These are phyloP conservation scores for Gnaphalium uliginosum DNA, from an alignment of 129 eudicot genomes.

Conservation along the genomic window DNA sequence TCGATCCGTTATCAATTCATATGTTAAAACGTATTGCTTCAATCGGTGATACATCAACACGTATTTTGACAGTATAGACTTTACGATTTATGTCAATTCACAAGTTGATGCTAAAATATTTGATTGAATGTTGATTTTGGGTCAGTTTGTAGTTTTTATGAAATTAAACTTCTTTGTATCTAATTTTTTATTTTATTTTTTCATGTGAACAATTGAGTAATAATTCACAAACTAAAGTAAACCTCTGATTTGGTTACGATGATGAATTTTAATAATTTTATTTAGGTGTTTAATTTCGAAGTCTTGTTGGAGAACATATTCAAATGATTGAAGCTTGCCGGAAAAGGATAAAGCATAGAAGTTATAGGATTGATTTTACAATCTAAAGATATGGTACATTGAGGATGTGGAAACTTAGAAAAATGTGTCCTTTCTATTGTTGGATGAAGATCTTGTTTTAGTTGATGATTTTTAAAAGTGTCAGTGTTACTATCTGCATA, in stretches of 20 bases:
- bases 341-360: background rate
- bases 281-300: no score
- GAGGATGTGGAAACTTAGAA: background rate
- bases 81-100: slow-evolving; percentile 2
- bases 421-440: background rate
- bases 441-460: background rate
- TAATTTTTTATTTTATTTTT: no score
- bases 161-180: background rate
- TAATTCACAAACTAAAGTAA: no score
- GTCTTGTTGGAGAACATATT: no score
- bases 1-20: background rate
- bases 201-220: no score
- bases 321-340: background rate
- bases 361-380: background rate
- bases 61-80: background rate
- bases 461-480: background rate
- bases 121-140: slow-evolving; percentile 5
- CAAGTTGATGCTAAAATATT: background rate
- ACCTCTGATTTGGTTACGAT: no score
- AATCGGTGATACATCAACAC: background rate
- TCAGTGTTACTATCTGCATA: background rate
- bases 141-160: background rate
- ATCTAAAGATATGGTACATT: background rate
- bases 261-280: no score
- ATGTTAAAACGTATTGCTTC: background rate